Conservation (phyloP, 192 early-diverging fungal species). For the Coemansia sp. region DNA sequence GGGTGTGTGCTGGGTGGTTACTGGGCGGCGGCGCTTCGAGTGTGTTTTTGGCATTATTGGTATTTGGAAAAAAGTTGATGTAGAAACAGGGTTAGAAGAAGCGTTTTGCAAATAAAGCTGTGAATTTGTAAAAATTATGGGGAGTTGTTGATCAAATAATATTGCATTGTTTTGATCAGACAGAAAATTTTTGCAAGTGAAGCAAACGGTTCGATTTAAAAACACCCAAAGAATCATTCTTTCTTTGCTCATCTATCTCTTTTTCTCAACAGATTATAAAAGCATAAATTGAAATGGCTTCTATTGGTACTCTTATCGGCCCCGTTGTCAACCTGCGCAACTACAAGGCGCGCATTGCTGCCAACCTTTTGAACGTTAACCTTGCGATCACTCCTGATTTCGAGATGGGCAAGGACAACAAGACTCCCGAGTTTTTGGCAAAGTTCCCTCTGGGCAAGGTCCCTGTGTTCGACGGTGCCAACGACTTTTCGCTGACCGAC, state of each 20-base stretch:
- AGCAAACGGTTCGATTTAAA: no score
- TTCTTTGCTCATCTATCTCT: no score
- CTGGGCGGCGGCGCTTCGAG: conserved; percentile 26
- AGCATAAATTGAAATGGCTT: conserved; percentile 21
- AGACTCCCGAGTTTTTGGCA: conserved; percentile 77
- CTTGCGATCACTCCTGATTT: conserved; percentile 64
- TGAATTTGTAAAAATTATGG: no score
- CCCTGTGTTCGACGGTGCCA: conserved; percentile 81
- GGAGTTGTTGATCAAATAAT: no score
- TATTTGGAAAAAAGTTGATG: no score
- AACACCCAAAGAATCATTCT: no score
- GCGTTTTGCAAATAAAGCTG: no score
- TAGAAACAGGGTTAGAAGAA: no score
- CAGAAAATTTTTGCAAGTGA: no score
- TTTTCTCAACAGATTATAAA: no score
- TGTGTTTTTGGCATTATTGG: conserved; percentile 29
- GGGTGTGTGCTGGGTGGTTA: conserved; percentile 9
- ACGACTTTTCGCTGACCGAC: conserved; percentile 76
- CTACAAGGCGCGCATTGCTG: conserved; percentile 71
- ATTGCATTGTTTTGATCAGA: no score
- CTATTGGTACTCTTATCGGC: conserved; percentile 44
- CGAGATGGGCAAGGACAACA: conserved; percentile 70
- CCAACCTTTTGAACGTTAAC: conserved; percentile 75
- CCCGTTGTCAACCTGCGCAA: conserved; percentile 38
- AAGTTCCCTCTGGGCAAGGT: conserved; percentile 94